Evolutionary conservation across 768 basidiomycete species (phyloP), one percentile per base, ranked within the genome.

Genomic region (Lepiota venenata): DNA sequence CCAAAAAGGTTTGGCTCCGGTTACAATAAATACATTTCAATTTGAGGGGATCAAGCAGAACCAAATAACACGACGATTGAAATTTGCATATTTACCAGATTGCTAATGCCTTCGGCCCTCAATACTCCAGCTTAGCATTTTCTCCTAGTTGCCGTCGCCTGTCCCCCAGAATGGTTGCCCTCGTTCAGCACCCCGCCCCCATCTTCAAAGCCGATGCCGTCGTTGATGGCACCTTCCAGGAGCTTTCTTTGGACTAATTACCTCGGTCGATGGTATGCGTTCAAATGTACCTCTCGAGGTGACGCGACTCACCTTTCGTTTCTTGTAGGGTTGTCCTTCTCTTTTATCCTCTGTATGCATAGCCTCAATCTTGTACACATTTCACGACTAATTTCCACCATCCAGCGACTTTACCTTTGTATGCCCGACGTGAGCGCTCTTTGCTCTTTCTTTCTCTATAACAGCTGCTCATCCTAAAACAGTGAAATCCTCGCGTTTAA

Each of bases 401-500:
- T 41, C 21, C 57, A 92, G 88, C 77, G 88, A 90, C 64, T 92
- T 91, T 71, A 91, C 91, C 37, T 91, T 90, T 61, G 89, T 91
- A 62, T 95, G 92, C 73, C 92, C 92, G n/a, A 94, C 93, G 76
- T 79, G 60, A 64, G 69, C 21, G 59, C 39, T 47, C 45, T 39
- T 44, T 16, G 47, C 36, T 47, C 40, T 15, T 7, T n/a, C 22
- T n/a, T 22, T 25, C 21, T 15, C 8, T 51, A 35, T 55, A 8
- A 11, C 22, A 45, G 22, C n/a, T 21, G 32, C 37, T 52, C 16
- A 56, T 25, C 29, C 35, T 20, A 15, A 39, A 16, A 25, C 22
- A 78, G 77, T 54, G 94, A 96, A 71, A 95, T 97, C 66, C 81
- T 95, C 44, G 94, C 93, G 1, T 97, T 94, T 80, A 93, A 96